These are phyloP conservation scores for Aspergillus luchuensis DNA, from an alignment of 2,329 filamentous ascomycete species.

Conservation along the genomic window DNA sequence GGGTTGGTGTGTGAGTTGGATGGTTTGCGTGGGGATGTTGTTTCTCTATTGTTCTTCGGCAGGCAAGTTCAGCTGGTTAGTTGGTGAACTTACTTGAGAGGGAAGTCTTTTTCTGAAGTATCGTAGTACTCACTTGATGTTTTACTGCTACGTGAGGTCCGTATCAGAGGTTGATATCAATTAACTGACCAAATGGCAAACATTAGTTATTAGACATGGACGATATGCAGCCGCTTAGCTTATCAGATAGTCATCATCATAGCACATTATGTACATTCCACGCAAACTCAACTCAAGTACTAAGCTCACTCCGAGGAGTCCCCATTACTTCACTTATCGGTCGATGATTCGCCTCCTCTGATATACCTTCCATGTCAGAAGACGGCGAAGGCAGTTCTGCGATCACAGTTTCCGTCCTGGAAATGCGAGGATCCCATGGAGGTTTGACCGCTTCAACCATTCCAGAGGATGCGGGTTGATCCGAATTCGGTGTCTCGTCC, in stretches of 20 bases:
- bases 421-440: background rate
- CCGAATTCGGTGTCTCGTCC: background rate
- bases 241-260: background rate
- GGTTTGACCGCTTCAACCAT: background rate
- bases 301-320: slow-evolving; percentile 1
- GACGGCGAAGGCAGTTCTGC: slow-evolving; percentile 6
- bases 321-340: slow-evolving; percentile 8
- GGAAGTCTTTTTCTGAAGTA: too few relatives aligned
- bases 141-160: too few relatives aligned
- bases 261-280: background rate
- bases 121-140: too few relatives aligned
- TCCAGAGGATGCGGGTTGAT: background rate
- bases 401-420: slow-evolving; percentile 1
- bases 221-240: too few relatives aligned
- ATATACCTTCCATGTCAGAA: background rate
- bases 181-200: too few relatives aligned
- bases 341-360: background rate
- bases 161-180: too few relatives aligned
- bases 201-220: too few relatives aligned
- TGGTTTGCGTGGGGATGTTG: too few relatives aligned
- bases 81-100: too few relatives aligned
- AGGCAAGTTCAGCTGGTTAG: too few relatives aligned
- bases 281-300: slow-evolving; percentile 8
- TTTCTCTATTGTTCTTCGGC: too few relatives aligned
- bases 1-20: too few relatives aligned